A percentile compares a stretch with the other conserved stretches of the same genome.
phyloP scores from a whole-genome alignment of 495 filamentous ascomycete species.

The Neurospora pannonica region DNA sequence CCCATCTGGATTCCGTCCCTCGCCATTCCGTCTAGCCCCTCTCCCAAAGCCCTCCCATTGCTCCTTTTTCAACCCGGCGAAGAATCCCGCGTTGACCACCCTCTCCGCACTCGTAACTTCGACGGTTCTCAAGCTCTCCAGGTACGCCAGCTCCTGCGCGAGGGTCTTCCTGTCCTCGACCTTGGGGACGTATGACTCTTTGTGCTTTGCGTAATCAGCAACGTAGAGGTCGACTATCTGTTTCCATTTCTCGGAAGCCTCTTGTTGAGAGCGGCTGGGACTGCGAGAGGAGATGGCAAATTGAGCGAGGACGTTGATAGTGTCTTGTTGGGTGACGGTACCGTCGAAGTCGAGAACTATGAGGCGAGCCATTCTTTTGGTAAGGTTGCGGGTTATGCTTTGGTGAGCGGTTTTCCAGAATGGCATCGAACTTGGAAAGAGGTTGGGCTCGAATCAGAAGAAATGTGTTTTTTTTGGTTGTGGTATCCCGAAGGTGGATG shows the following conservation, averaged over 20 bases:
- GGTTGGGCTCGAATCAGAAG: background rate
- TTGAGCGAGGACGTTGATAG: slow-evolving; percentile 16
- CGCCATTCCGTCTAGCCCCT: slow-evolving; percentile 13
- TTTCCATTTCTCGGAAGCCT: slow-evolving; percentile 16
- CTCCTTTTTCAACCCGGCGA: slow-evolving; percentile 15
- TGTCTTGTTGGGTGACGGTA: slow-evolving; percentile 34
- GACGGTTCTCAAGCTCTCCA: slow-evolving; percentile 24
- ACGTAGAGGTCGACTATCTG: slow-evolving; percentile 28
- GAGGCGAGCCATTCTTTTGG: slow-evolving; percentile 10
- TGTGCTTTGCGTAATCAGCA: slow-evolving; percentile 24
- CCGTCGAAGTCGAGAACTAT: slow-evolving; percentile 42
- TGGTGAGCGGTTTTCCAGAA: background rate
- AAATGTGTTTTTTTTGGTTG: background rate
- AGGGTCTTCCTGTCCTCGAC: slow-evolving; percentile 9
- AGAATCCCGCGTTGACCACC: slow-evolving; percentile 25
- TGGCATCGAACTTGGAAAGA: background rate
- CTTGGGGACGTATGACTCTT: slow-evolving; percentile 17
- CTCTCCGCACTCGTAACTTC: slow-evolving; percentile 26
- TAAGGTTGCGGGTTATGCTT: background rate
- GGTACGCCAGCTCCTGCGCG: slow-evolving; percentile 27
- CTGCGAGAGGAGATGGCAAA: slow-evolving; percentile 2
- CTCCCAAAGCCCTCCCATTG: slow-evolving; percentile 18
- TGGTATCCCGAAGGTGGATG: background rate
- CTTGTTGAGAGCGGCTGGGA: background rate
- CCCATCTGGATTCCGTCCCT: background rate